Conservation (phyloP, 306 rosid species). For the Glycine tomentella region DNA sequence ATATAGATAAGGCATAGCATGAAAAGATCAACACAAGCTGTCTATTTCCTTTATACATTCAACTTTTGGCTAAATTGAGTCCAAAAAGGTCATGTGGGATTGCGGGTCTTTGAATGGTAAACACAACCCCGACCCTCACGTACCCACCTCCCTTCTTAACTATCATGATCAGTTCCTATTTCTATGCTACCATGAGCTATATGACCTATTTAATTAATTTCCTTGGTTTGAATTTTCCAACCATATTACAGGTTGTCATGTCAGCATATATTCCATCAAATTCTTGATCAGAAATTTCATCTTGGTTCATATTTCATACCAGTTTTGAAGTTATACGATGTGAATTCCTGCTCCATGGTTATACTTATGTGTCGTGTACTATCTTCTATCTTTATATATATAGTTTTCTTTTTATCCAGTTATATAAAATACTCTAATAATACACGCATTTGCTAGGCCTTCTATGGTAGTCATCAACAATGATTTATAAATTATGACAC, state of each 20-base stretch:
- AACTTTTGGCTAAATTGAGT: conserved; percentile 26
- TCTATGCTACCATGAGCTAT: neutral
- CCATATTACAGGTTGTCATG: neutral
- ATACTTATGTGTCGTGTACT: neutral
- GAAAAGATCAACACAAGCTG: no score
- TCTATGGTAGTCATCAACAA: no score
- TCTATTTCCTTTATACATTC: neutral
- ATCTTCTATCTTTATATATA: neutral
- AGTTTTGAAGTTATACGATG: conserved; percentile 35
- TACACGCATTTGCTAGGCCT: neutral
- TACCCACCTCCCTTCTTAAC: neutral
- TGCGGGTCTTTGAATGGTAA: conserved; percentile 46
- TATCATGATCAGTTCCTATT: neutral
- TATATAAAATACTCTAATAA: neutral
- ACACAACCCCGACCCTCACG: neutral
- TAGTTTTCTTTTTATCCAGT: neutral
- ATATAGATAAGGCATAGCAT: no score
- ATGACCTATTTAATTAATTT: neutral
- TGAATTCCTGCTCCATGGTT: neutral
- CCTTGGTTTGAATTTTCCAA: neutral
- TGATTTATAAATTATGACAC: neutral
- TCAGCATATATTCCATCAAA: conserved; percentile 7
- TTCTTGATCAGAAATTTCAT: neutral
- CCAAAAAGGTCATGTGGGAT: conserved; percentile 41
- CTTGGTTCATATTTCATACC: conserved; percentile 31